Percentiles rank a stretch among this genome's conserved stretches.
These are phyloP conservation scores for Pythium sp. DNA, from an alignment of 352 stramenopile genomes.

Conservation along the genomic window DNA sequence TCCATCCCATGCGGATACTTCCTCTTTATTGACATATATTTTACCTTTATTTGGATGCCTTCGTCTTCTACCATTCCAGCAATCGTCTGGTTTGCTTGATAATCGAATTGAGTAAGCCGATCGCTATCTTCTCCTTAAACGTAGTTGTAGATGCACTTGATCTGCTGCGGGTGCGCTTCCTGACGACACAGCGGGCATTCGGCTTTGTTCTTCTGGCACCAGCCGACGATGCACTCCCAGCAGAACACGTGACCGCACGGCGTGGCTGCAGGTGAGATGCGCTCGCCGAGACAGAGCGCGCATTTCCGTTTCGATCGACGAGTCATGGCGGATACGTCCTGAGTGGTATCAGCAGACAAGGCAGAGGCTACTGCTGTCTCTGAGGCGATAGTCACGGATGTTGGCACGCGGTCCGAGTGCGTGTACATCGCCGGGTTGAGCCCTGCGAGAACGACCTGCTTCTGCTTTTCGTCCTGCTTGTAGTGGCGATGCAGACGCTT, in stretches of 20 bases:
- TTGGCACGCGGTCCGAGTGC: slow-evolving; percentile 42
- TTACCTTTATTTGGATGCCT: slow-evolving; percentile 12
- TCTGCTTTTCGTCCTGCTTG: slow-evolving; percentile 43
- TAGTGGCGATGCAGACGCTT: slow-evolving; percentile 49
- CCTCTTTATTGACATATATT: slow-evolving; percentile 10
- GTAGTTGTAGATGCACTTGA: slow-evolving; percentile 92
- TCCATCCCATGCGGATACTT: not conserved
- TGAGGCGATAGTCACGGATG: slow-evolving; percentile 22
- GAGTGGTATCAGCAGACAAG: not conserved
- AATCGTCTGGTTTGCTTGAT: not conserved
- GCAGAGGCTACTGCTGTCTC: not conserved
- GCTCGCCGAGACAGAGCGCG: slow-evolving; percentile 81
- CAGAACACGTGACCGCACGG: slow-evolving; percentile 91
- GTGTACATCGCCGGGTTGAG: slow-evolving; percentile 19
- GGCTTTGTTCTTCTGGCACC: slow-evolving; percentile 90
- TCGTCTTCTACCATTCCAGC: not conserved
- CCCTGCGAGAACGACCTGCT: slow-evolving; percentile 26
- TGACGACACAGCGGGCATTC: slow-evolving; percentile 90
- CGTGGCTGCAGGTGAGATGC: slow-evolving; percentile 70
- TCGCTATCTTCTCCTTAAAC: slow-evolving; percentile 29
- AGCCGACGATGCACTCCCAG: slow-evolving; percentile 92
- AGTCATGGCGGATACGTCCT: not conserved
- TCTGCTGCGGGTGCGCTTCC: slow-evolving; percentile 84
- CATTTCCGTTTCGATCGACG: slow-evolving; percentile 61
- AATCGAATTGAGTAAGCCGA: not conserved